Conservation (phyloP, 2,329 filamentous ascomycete species). For the Fusarium verrucosum region DNA sequence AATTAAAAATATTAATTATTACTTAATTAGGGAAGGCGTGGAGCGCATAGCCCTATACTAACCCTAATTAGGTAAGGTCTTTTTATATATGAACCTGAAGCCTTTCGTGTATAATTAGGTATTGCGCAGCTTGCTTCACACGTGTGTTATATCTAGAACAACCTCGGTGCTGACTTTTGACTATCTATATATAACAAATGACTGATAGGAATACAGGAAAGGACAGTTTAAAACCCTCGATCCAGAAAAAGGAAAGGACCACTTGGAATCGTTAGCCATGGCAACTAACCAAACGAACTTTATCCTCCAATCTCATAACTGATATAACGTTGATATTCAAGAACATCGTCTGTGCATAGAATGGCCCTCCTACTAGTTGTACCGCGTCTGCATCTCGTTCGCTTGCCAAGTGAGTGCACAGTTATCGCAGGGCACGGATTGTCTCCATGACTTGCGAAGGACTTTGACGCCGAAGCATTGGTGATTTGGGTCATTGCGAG, state of each 20-base stretch:
- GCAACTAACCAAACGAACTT: background rate
- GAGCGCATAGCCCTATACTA: too few species aligned
- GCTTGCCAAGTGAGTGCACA: slow-evolving; percentile 49
- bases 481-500: slow-evolving; percentile 76
- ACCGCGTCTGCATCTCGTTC: slow-evolving; percentile 12
- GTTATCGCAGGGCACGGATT: slow-evolving; percentile 61
- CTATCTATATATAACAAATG: slow-evolving; percentile 16
- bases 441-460: slow-evolving; percentile 68
- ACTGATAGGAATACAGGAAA: background rate
- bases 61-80: too few species aligned
- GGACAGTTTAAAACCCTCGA: background rate
- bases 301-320: too few species aligned
- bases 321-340: background rate
- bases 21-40: too few species aligned
- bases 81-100: too few species aligned
- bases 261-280: background rate
- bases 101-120: too few species aligned
- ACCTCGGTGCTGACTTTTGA: background rate
- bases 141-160: background rate
- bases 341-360: background rate
- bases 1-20: too few species aligned
- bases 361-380: background rate
- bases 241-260: background rate
- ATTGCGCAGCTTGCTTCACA: too few species aligned
- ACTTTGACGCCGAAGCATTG: slow-evolving; percentile 74